A percentile compares a stretch with the other conserved stretches of the same genome.
phyloP scores from a whole-genome alignment of 139 green algal genomes.

The Chlorella ohadii region DNA sequence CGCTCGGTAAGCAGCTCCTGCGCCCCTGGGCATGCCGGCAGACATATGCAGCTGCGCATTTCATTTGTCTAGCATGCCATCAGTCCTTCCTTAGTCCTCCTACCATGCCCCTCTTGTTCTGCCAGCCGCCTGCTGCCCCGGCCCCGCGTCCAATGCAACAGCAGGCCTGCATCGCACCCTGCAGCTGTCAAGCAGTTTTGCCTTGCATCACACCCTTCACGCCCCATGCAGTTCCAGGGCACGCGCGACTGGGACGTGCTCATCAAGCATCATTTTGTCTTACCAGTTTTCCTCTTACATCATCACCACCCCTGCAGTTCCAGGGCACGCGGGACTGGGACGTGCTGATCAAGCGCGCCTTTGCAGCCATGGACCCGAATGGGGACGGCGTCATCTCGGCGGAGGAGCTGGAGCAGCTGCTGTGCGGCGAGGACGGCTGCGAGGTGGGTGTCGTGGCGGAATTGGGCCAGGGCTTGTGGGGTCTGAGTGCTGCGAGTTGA shows the following conservation, averaged over 20 bases:
- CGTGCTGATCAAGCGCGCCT: constrained; percentile 47
- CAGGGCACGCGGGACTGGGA: constrained; percentile 49
- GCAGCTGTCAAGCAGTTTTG: too few relatives aligned
- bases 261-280: neutral
- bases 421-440: constrained; percentile 50
- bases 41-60: too few relatives aligned
- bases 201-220: too few relatives aligned
- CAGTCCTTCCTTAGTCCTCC: too few relatives aligned
- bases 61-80: too few relatives aligned
- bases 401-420: constrained; percentile 59
- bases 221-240: constrained; percentile 6
- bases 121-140: too few relatives aligned
- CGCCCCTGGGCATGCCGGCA: too few relatives aligned
- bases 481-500: too few relatives aligned
- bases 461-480: too few relatives aligned
- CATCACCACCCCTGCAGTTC: constrained; percentile 1
- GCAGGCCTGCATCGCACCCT: too few relatives aligned
- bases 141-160: too few relatives aligned
- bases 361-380: constrained; percentile 64
- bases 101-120: too few relatives aligned
- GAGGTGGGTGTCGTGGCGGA: neutral
- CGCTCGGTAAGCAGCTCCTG: neutral
- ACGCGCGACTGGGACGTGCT: constrained; percentile 50
- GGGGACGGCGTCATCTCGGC: constrained; percentile 48
- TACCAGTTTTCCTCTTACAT: neutral